phyloP scores from a whole-genome alignment of 352 stramenopile genomes.

The Phytophthora multivora region DNA sequence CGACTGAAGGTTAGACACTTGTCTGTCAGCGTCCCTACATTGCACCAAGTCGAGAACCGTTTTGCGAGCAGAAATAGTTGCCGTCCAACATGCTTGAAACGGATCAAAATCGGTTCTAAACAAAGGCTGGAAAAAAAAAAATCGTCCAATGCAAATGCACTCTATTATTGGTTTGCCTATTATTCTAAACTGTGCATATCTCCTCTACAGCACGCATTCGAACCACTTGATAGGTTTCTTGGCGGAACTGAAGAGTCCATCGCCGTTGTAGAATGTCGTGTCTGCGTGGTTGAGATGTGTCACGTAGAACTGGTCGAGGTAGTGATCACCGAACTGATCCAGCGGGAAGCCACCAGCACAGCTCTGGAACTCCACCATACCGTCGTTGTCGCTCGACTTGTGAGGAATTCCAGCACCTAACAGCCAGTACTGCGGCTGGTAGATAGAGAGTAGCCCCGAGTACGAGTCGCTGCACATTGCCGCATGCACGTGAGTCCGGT shows the following conservation, averaged over 20 bases:
- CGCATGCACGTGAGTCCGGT: constrained; percentile 35
- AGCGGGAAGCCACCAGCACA: constrained; percentile 44
- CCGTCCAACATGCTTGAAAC: constrained; percentile 8
- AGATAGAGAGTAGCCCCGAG: constrained; percentile 42
- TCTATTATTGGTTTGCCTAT: constrained; percentile 6
- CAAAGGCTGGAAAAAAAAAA: neutral
- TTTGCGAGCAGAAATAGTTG: constrained; percentile 28
- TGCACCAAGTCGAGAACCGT: constrained; percentile 19
- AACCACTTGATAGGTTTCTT: constrained; percentile 79
- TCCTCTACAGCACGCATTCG: constrained; percentile 66
- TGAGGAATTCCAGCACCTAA: constrained; percentile 36
- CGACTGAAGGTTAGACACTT: constrained; percentile 17
- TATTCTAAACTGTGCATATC: neutral
- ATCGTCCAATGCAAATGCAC: constrained; percentile 2
- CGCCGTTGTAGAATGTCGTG: constrained; percentile 62
- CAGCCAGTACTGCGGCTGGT: constrained; percentile 36
- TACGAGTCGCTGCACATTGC: constrained; percentile 50
- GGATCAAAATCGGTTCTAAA: neutral
- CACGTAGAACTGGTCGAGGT: constrained; percentile 56
- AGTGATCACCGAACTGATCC: constrained; percentile 43
- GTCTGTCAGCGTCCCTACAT: constrained; percentile 8
- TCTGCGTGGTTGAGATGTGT: constrained; percentile 72
- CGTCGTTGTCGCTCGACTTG: constrained; percentile 45
- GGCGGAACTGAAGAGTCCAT: constrained; percentile 47
- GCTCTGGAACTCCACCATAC: constrained; percentile 63